These are phyloP conservation scores for Pseudocercospora pini-densiflorae DNA, from an alignment of 2,329 filamentous ascomycete genomes.

Conservation along the genomic window DNA sequence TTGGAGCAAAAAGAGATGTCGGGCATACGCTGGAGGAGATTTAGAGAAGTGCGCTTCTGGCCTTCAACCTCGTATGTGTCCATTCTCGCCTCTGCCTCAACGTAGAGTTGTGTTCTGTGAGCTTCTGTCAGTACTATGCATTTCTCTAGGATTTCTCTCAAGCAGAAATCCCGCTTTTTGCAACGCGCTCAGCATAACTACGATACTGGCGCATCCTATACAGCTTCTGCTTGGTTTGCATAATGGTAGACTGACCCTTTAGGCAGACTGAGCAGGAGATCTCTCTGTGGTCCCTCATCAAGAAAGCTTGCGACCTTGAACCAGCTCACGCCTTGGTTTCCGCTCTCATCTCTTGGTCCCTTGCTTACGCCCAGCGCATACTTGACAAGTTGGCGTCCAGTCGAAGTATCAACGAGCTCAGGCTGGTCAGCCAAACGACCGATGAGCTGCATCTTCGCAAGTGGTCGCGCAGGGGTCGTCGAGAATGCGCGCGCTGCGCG, in stretches of 20 bases:
- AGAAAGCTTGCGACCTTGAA: slow-evolving; percentile 78
- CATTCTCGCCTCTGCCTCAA: slow-evolving; percentile 82
- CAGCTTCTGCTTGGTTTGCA: background rate
- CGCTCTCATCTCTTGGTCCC: slow-evolving; percentile 67
- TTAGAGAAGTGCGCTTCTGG: slow-evolving; percentile 66
- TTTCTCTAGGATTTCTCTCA: background rate
- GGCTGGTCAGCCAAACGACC: slow-evolving; percentile 82
- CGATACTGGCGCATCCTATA: background rate
- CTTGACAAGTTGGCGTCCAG: slow-evolving; percentile 73
- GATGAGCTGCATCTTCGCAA: slow-evolving; percentile 84
- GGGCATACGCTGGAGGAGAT: slow-evolving; percentile 79
- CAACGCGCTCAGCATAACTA: background rate
- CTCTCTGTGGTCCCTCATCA: slow-evolving; percentile 68
- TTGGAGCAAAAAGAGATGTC: background rate
- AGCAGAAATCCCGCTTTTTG: background rate
- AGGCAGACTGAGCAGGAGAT: slow-evolving; percentile 72
- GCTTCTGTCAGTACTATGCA: slow-evolving; percentile 9
- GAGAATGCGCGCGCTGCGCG: slow-evolving; percentile 66
- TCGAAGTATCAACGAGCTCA: slow-evolving; percentile 72
- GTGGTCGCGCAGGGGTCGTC: slow-evolving; percentile 63
- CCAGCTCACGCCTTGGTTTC: slow-evolving; percentile 78
- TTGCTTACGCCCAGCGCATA: slow-evolving; percentile 75
- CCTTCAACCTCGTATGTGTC: slow-evolving; percentile 69
- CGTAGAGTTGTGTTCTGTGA: slow-evolving; percentile 72
- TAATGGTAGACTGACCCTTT: slow-evolving; percentile 72